Percentiles rank a stretch among this genome's conserved stretches.
Conservation (phyloP, 1,284 basidiomycete genomes). For the Exobasidium rhododendri region DNA sequence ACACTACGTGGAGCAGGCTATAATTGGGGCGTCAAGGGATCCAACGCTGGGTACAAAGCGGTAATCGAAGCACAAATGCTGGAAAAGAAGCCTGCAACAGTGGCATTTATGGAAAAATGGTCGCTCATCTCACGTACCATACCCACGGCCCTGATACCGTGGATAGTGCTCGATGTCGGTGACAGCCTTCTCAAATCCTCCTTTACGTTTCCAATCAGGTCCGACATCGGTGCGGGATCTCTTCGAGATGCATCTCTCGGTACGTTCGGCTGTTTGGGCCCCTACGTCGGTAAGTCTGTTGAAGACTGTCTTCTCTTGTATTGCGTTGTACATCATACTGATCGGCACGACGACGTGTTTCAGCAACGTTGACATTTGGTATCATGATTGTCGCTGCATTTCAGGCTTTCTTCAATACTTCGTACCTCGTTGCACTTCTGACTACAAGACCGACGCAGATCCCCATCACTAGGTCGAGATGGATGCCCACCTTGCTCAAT, state of each 20-base stretch:
- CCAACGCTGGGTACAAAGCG: neutral
- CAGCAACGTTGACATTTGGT: too few species aligned
- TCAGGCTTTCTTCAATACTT: neutral
- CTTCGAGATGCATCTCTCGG: neutral
- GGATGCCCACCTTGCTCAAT: neutral
- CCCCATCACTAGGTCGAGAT: neutral
- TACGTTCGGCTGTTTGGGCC: neutral
- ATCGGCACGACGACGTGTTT: too few species aligned
- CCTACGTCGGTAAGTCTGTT: neutral
- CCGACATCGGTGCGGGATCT: neutral
- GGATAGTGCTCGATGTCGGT: neutral
- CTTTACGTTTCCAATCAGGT: neutral
- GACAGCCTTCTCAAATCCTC: neutral
- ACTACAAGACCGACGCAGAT: constrained; percentile 2
- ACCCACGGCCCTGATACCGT: neutral
- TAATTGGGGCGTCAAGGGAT: neutral
- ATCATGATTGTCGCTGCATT: neutral
- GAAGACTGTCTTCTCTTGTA: too few species aligned
- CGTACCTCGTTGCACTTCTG: neutral
- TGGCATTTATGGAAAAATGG: neutral
- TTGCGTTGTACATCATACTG: too few species aligned
- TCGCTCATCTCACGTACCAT: neutral
- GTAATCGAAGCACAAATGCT: neutral
- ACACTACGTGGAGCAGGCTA: neutral
- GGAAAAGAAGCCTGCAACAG: neutral